Evolutionary conservation across 2,329 filamentous ascomycete genomes (phyloP).

Genomic region (Ophiostoma quercus): DNA sequence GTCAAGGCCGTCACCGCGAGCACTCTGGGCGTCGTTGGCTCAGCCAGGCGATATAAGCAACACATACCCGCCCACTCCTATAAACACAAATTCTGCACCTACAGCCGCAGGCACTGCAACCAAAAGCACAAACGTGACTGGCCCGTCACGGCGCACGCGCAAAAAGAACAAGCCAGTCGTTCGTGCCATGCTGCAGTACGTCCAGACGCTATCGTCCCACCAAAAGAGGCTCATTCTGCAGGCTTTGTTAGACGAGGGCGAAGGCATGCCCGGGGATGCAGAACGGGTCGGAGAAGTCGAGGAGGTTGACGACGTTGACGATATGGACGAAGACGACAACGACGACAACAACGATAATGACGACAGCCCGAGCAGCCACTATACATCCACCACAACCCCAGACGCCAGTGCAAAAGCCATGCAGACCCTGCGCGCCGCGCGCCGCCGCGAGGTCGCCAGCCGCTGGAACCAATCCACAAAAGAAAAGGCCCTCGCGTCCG

Average conservation of each 20-base stretch:
- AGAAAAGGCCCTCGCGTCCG: not conserved
- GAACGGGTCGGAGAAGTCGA: conserved; percentile 17
- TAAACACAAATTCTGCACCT: too few species aligned
- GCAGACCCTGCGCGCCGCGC: not conserved
- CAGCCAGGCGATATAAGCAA: not conserved
- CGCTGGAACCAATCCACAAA: not conserved
- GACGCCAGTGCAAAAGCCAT: not conserved
- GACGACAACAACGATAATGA: not conserved
- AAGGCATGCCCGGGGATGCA: conserved; percentile 6
- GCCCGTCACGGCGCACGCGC: conserved; percentile 12
- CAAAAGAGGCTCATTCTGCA: conserved; percentile 24
- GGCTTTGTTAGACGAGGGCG: conserved; percentile 14
- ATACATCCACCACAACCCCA: not conserved
- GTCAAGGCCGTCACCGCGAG: not conserved
- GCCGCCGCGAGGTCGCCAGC: not conserved
- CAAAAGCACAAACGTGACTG: not conserved
- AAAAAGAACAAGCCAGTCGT: conserved; percentile 20
- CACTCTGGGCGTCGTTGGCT: not conserved
- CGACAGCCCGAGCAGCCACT: not conserved
- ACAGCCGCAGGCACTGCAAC: not conserved
- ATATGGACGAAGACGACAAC: not conserved
- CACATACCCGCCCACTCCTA: not conserved
- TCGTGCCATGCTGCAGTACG: conserved; percentile 22
- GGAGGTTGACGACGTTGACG: not conserved
- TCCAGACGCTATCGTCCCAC: conserved; percentile 23